Percentiles rank a stretch among this genome's conserved stretches.
These are phyloP conservation scores for Alternaria metachromatica DNA, from an alignment of 2,329 filamentous ascomycete genomes.

Conservation along the genomic window DNA sequence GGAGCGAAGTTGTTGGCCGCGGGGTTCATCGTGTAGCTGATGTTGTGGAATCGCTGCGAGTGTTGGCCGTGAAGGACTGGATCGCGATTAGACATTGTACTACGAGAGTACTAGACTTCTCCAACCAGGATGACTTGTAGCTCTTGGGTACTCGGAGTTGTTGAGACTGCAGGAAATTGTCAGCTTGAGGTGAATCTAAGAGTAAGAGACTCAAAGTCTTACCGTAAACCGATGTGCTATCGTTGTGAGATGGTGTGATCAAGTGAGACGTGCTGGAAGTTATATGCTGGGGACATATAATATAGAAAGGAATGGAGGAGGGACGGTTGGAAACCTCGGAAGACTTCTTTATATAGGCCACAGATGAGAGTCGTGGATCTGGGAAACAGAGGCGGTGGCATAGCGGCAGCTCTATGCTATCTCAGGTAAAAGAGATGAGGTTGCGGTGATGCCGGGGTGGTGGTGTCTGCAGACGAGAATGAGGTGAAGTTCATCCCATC, in stretches of 20 bases:
- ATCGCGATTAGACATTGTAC: conserved; percentile 6
- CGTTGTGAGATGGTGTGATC: neutral
- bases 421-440: conserved; percentile 8
- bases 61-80: neutral
- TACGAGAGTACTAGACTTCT: neutral
- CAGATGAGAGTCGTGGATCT: neutral
- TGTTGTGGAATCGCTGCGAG: neutral
- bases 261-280: neutral
- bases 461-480: neutral
- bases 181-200: neutral
- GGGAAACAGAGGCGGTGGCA: neutral
- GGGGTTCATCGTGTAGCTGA: conserved; percentile 15
- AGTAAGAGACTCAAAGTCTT: neutral
- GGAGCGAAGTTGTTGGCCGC: conserved; percentile 19
- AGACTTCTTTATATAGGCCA: neutral
- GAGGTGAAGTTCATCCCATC: neutral
- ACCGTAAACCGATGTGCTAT: neutral
- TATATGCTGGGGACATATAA: neutral
- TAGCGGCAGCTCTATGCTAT: neutral
- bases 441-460: neutral
- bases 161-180: neutral
- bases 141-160: neutral
- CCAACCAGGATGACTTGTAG: neutral
- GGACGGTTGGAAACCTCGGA: neutral
- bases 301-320: neutral